A percentile compares a stretch with the other conserved stretches of the same genome.
Conservation (phyloP, 495 filamentous ascomycete genomes). For the Barbatosphaeria neglecta region DNA sequence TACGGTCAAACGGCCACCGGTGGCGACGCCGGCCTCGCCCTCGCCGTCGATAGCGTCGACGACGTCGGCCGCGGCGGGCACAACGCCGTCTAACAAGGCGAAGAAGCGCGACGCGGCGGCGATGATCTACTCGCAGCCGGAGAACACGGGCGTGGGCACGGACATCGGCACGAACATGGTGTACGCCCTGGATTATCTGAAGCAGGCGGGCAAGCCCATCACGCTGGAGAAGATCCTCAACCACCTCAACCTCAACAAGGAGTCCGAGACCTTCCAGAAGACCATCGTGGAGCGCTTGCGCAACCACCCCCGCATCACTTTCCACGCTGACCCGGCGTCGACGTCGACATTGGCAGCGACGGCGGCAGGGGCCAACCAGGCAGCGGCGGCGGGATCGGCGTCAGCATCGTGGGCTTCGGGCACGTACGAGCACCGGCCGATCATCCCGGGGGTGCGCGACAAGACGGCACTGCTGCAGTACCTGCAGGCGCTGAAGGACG, state of each 20-base stretch:
- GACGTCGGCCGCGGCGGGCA: conserved; percentile 33
- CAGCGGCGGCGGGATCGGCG: too few species aligned
- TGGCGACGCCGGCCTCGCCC: conserved; percentile 21
- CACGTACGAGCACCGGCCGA: conserved; percentile 66
- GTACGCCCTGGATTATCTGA: conserved; percentile 76
- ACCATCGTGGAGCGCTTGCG: conserved; percentile 38
- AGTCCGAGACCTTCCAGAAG: conserved; percentile 27
- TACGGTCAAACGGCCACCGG: conserved; percentile 29
- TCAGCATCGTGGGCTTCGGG: conserved; percentile 47
- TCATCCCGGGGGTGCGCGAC: conserved; percentile 61
- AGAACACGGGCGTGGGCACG: conserved; percentile 61
- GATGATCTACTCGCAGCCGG: conserved; percentile 67
- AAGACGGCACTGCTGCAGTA: conserved; percentile 64
- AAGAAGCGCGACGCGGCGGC: conserved; percentile 49
- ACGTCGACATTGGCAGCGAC: too few species aligned
- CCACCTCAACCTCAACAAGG: conserved; percentile 58
- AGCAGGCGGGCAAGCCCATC: conserved; percentile 59
- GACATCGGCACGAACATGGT: conserved; percentile 75
- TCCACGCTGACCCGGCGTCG: conserved; percentile 45
- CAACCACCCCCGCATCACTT: conserved; percentile 57
- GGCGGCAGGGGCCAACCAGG: too few species aligned
- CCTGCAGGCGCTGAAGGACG: conserved; percentile 71
- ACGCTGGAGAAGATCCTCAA: conserved; percentile 61
- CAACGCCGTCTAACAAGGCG: conserved; percentile 39
- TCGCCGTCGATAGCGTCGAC: conserved; percentile 33